Base-by-base conservation (phyloP, 2,329 filamentous ascomycete genomes). In the Botrytis squamosa region DNA sequence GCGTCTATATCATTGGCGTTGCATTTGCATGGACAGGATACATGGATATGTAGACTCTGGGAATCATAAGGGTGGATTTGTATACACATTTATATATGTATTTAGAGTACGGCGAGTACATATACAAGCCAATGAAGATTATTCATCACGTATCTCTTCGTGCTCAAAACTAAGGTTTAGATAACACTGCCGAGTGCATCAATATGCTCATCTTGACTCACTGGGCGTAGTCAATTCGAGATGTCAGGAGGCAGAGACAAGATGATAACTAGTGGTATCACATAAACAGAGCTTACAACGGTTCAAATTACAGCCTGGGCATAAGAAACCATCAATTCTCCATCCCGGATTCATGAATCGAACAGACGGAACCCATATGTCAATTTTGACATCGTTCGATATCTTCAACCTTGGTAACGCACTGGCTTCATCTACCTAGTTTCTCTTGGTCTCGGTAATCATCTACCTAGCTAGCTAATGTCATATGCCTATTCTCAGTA, bases 321-420 rank as follows among this genome's bases (percentile, higher is more conserved):
- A 40, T 40, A 4, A n/a, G 36, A n/a, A n/a, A 52, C 0, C 4
- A n/a, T 55, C 10, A n/a, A n/a, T 3, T 3, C 14, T 25, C 22
- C 9, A 4, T 7, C 8, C 10, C 3, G 0, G 1, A 4, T n/a
- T 25, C 0, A 40, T n/a, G 4, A 6, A 1, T 9, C 4, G 4
- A 2, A 0, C 49, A n/a, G 12, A 0, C 6, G 1, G 5, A 5
- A n/a, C 1, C 25, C 0, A 14, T 16, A 4, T 38, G 16, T 0
- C 25, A 25, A 29, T 0, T 6, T 62, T 62, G 57, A 12, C 2
- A 20, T 59, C 20, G 3, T 3, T 59, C 33, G 18, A 36, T 22
- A 59, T 22, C 18, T 59, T 36, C 12, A 3, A 12, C 3, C 16
- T 36, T 29, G 18, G 1, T 6, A 38, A 40, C 18, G 8, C 8